Conservation (phyloP, 306 rosid genomes). For the Begonia fuchsioides region DNA sequence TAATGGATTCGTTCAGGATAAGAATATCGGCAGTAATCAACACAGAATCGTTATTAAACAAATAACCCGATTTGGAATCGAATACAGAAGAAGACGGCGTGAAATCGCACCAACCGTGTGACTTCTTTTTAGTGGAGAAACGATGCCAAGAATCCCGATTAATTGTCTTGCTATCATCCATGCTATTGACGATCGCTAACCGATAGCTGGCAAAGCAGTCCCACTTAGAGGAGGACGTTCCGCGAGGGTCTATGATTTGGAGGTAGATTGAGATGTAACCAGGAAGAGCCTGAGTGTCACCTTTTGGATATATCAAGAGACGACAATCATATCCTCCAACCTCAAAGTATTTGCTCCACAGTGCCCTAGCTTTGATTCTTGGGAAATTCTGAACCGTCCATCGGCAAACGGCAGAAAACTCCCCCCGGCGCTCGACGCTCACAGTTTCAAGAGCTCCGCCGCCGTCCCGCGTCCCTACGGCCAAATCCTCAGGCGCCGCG, state of each 20-base stretch:
- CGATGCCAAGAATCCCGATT: constrained; percentile 98
- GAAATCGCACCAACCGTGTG: constrained; percentile 99
- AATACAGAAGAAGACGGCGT: constrained; percentile 81
- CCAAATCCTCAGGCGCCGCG: constrained; percentile 70
- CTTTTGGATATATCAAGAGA: constrained; percentile 79
- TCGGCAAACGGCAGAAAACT: constrained; percentile 73
- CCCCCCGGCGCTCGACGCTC: constrained; percentile 64
- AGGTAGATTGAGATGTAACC: constrained; percentile 92
- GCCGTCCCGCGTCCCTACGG: constrained; percentile 49
- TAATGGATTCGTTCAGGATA: constrained; percentile 74
- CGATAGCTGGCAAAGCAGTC: constrained; percentile 98
- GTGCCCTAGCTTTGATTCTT: constrained; percentile 82
- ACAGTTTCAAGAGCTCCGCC: constrained; percentile 86
- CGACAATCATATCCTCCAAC: constrained; percentile 99
- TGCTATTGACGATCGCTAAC: constrained; percentile 61
- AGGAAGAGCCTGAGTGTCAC: constrained; percentile 87
- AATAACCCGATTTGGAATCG: constrained; percentile 72
- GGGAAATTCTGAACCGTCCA: constrained; percentile 97
- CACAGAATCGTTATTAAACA: constrained; percentile 59
- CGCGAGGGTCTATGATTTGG: constrained; percentile 99
- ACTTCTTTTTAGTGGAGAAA: constrained; percentile 86
- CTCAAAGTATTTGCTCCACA: constrained; percentile 98
- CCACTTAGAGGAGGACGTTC: constrained; percentile 93
- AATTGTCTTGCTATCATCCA: constrained; percentile 76
- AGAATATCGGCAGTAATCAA: constrained; percentile 87